phyloP scores from a whole-genome alignment of 305 asterid genomes.

The Solanum hybrid region DNA sequence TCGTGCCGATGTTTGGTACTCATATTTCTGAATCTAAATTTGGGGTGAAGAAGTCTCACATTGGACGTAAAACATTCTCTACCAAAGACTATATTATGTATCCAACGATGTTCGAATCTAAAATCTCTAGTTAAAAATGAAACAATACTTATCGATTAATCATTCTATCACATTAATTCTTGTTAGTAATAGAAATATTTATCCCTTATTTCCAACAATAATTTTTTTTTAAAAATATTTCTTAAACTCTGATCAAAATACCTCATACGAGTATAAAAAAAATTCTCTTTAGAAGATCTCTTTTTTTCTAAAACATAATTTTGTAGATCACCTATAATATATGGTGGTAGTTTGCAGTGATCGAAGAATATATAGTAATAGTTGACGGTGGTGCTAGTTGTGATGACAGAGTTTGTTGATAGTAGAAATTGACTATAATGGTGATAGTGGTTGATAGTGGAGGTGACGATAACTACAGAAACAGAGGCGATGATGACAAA shows the following conservation, averaged over 20 bases:
- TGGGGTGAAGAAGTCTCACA: not conserved
- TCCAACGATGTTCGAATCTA: accelerated
- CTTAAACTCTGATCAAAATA: not conserved
- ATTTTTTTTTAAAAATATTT: too few relatives aligned
- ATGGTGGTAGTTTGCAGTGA: not conserved
- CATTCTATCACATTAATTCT: not conserved
- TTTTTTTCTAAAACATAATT: too few relatives aligned
- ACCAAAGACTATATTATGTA: not conserved
- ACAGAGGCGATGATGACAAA: not conserved
- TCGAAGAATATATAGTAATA: too few relatives aligned
- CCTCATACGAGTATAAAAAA: not conserved
- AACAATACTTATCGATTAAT: not conserved
- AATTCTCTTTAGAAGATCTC: not conserved
- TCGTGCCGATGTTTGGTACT: not conserved
- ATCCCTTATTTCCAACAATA: not conserved
- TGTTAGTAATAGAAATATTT: not conserved
- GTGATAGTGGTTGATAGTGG: not conserved
- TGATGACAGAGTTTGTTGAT: not conserved
- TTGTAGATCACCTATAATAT: too few relatives aligned
- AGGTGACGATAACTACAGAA: accelerated
- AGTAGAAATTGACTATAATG: not conserved
- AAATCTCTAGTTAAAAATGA: not conserved
- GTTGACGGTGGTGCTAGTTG: not conserved
- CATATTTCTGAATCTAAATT: not conserved
- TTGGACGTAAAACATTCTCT: not conserved